phyloP scores from a whole-genome alignment of 73 alveolate species.

The Paramecium sexaurelia region DNA sequence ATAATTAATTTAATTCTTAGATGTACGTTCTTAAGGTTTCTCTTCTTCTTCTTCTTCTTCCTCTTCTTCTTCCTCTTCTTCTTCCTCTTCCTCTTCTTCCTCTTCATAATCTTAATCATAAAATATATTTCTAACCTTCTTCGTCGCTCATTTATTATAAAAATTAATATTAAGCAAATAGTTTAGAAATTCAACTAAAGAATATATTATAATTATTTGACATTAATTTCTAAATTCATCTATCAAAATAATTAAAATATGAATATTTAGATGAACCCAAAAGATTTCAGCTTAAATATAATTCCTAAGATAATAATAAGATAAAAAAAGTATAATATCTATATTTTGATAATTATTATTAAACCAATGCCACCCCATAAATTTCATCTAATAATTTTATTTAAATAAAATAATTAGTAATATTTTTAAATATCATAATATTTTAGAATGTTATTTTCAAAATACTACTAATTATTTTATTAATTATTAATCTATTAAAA shows the following conservation, averaged over 20 bases:
- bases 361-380: too few relatives aligned
- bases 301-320: too few relatives aligned
- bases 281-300: not conserved
- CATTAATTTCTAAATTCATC: not conserved
- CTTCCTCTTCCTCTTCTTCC: constrained; percentile 25
- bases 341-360: too few relatives aligned
- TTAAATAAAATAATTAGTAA: too few relatives aligned
- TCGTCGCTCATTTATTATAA: constrained; percentile 25
- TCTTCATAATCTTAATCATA: not conserved
- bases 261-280: not conserved
- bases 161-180: not conserved
- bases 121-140: not conserved
- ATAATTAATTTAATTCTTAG: not conserved
- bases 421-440: too few relatives aligned
- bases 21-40: not conserved
- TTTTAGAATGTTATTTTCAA: too few relatives aligned
- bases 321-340: too few relatives aligned
- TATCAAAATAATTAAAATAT: too few relatives aligned
- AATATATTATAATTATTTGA: not conserved
- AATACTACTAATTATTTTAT: too few relatives aligned
- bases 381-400: too few relatives aligned
- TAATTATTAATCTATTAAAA: too few relatives aligned
- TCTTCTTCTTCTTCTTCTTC: constrained; percentile 21
- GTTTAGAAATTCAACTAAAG: not conserved
- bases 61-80: not conserved